phyloP scores from a whole-genome alignment of 345 rosid species.

The Excoecaria agallocha region DNA sequence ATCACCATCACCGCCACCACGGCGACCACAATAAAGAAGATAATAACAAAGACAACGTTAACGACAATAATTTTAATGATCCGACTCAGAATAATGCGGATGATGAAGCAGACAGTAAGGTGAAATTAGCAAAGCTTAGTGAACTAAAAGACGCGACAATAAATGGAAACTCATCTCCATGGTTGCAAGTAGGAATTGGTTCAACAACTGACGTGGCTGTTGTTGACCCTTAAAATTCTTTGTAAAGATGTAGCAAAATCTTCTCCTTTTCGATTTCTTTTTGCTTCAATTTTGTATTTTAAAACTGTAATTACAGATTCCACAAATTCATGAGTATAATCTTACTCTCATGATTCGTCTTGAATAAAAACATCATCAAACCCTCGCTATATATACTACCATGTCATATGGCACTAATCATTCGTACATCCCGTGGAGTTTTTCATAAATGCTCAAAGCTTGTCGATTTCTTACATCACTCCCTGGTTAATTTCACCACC shows the following conservation, averaged over 20 bases:
- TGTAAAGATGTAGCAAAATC: neutral
- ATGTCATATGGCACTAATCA: too few relatives aligned
- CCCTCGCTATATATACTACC: too few relatives aligned
- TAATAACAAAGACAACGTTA: conserved; percentile 11
- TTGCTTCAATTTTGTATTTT: conserved; percentile 2
- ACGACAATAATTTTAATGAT: conserved; percentile 8
- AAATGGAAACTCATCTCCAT: conserved; percentile 54
- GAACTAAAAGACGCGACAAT: conserved; percentile 52
- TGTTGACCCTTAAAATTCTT: conserved; percentile 32
- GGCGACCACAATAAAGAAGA: conserved; percentile 10
- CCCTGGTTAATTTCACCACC: too few relatives aligned
- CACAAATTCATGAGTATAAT: conserved; percentile 13
- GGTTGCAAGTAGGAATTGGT: conserved; percentile 86
- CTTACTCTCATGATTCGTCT: conserved; percentile 5
- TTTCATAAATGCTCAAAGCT: too few relatives aligned
- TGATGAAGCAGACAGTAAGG: conserved; percentile 61
- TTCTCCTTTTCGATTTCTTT: neutral
- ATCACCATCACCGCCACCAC: conserved; percentile 12
- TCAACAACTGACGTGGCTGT: conserved; percentile 38
- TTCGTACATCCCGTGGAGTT: too few relatives aligned
- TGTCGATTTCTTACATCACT: too few relatives aligned
- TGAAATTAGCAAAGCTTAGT: conserved; percentile 59
- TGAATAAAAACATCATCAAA: too few relatives aligned
- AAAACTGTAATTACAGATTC: conserved; percentile 26
- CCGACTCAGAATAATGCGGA: conserved; percentile 36